Evolutionary conservation across 2,329 filamentous ascomycete species (phyloP).

Genomic region (Fusarium acutatum): DNA sequence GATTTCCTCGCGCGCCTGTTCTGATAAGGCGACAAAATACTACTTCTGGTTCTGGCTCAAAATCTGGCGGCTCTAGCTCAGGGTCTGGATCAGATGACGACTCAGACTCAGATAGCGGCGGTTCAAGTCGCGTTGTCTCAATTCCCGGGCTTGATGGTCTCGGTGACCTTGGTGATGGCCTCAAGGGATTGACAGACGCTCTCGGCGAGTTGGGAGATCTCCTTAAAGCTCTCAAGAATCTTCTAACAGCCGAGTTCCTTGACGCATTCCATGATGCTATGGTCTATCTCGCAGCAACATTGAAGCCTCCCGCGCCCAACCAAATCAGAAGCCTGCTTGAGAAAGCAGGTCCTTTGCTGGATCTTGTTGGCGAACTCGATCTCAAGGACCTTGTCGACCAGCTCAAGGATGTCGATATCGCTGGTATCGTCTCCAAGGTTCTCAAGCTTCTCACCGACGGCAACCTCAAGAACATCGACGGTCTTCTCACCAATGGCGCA

Average conservation of each 20-base stretch:
- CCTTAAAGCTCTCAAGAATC: constrained; percentile 40
- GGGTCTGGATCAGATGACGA: background rate
- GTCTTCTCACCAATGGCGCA: constrained; percentile 49
- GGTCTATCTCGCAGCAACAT: constrained; percentile 49
- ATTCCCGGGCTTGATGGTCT: constrained; percentile 35
- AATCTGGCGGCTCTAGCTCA: background rate
- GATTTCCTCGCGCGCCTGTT: background rate
- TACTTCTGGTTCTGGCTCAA: constrained; percentile 3
- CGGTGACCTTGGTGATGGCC: constrained; percentile 9
- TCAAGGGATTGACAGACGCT: constrained; percentile 38
- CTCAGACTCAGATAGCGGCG: background rate
- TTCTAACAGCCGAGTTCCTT: constrained; percentile 52
- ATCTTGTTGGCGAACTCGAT: constrained; percentile 44
- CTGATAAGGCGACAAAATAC: constrained; percentile 26
- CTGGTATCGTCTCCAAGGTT: constrained; percentile 42
- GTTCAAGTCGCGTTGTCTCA: background rate
- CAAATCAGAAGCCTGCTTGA: constrained; percentile 41
- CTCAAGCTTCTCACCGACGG: constrained; percentile 44
- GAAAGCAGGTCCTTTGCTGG: constrained; percentile 43
- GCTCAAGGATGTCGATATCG: constrained; percentile 45
- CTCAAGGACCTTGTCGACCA: constrained; percentile 46
- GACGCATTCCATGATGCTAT: constrained; percentile 52
- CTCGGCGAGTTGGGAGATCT: constrained; percentile 40
- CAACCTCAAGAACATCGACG: constrained; percentile 47
- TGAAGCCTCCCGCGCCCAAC: constrained; percentile 49